These are phyloP conservation scores for Conticribra guillardii DNA, from an alignment of 108 stramenopile species.

Conservation along the genomic window DNA sequence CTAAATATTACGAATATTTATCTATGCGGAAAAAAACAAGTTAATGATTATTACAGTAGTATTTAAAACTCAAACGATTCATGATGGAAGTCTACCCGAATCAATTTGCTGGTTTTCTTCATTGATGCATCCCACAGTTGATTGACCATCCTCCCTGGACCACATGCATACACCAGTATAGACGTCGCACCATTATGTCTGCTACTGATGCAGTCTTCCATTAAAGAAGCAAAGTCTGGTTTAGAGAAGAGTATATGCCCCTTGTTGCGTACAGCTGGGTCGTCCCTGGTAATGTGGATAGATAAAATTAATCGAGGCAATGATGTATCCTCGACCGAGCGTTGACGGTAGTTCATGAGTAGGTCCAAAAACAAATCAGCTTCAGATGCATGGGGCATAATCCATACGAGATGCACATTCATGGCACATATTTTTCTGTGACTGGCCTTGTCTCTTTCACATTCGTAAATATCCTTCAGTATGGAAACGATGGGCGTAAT, in stretches of 20 bases:
- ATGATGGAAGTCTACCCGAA: slow-evolving; percentile 43
- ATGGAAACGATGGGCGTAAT: slow-evolving; percentile 27
- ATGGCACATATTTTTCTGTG: background rate
- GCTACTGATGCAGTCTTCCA: background rate
- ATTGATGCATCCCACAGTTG: slow-evolving; percentile 37
- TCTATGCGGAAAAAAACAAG: no score
- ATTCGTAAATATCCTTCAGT: slow-evolving; percentile 28
- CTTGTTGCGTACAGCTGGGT: background rate
- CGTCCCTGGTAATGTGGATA: slow-evolving; percentile 14
- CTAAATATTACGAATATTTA: no score
- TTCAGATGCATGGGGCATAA: slow-evolving; percentile 20
- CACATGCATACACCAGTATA: slow-evolving; percentile 26
- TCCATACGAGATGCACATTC: slow-evolving; percentile 15
- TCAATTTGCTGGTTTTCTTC: slow-evolving; percentile 17
- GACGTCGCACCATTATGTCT: slow-evolving; percentile 6
- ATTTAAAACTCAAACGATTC: slow-evolving; percentile 30
- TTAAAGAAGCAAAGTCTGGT: slow-evolving; percentile 12
- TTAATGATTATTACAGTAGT: background rate
- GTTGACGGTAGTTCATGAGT: background rate
- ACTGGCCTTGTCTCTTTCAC: background rate
- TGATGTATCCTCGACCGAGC: slow-evolving; percentile 1
- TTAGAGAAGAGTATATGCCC: slow-evolving; percentile 1
- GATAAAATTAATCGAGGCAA: background rate
- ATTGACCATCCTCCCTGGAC: slow-evolving; percentile 26
- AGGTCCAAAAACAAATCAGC: slow-evolving; percentile 18